Base-by-base conservation (phyloP, 192 early-diverging fungal species). In the Blastocladiella britannica region DNA sequence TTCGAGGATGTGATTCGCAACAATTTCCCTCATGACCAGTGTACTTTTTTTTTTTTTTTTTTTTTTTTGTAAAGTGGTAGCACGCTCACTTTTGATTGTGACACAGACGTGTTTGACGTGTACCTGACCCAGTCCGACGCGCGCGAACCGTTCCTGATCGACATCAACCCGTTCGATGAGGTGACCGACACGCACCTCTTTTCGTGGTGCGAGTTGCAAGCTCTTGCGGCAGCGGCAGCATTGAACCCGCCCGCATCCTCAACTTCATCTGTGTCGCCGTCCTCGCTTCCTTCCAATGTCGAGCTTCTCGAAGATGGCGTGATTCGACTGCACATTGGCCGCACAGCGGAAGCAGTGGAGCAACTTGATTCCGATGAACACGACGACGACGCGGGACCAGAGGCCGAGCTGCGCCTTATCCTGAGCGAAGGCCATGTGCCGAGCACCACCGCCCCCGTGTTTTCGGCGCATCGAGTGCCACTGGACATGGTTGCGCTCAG, bases 81-180 rank as follows among this genome's bases (percentile, higher is more conserved):
- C 37, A 6, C 37, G 2, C 37, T 4, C 37, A 47, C 37, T 47
- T 0, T 4, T 53, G 5, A 23, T 52, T 12, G 27, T 12, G 24
- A 29, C 51, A 28, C 62, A 87, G 87, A 82, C 65, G 85, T 86
- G 23, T 88, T 95, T 65, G 95, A 98, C 63, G 85, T 87, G 4
- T 96, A 94, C 60, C 64, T 94, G 24, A 78, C 72, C 25, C 66
- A 71, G 55, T 70, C 75, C 22, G 65, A 71, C 23, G 65, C 73
- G 23, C n/a, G n/a, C n/a, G 70, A 71, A 24, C 80, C 83, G 2
- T 89, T 75, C 58, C 63, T 98, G 4, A 69, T 99, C 7, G 93
- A 96, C 68, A 87, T 99, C 67, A 93, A 98, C 70, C 88, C 88
- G 0, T 91, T 87, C 67, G 68, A 72, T 22, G 67, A 69, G 52